Evolutionary conservation across 305 asterid genomes (phyloP), one percentile per base, ranked within the genome.

Genomic region (Solanum hybrid): DNA sequence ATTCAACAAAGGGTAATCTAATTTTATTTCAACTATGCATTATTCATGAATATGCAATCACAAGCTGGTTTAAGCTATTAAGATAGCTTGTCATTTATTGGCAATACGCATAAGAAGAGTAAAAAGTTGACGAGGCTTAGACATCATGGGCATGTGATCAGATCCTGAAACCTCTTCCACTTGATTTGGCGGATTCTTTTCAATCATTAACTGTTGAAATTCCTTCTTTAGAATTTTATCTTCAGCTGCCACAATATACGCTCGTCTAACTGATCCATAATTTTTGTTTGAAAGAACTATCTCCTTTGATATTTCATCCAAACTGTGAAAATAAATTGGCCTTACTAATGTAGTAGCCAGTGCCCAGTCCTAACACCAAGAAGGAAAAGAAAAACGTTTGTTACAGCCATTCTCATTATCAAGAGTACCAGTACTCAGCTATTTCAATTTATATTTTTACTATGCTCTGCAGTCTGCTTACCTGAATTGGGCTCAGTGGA

Each of bases 91-190:
- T 80, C 86, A 82, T 26, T 82, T 78, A 7, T 33, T 88, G 26
- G 92, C 91, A 3, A 96, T 90, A 57, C 93, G 90, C 36, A 91
- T 36, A 12, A 96, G 92, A 81, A 31, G 80, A 24, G 89, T 90
- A 38, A 61, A 92, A 83, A 96, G 91, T 20, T 92, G 57, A 1
- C 31, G 88, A 2, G 98, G 96, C 13, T 14, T 91, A 22, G 95
- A 94, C 37, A 94, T 31, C 98, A 96, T 94, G 3, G 94, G 14
- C 98, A 93, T 92, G 92, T 95, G 98, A 89, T 95, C 97, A 3
- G 94, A 90, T 41, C 89, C 88, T 79, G 73, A 89, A 0, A 95
- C 81, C 90, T 93, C 96, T 20, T 90, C 91, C 10, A 93, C 94
- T 32, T 88, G 26, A 11, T 88, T 92, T 80, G 88, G 95, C 32